phyloP scores from a whole-genome alignment of 441 rosid genomes.

The Populus hybrid region DNA sequence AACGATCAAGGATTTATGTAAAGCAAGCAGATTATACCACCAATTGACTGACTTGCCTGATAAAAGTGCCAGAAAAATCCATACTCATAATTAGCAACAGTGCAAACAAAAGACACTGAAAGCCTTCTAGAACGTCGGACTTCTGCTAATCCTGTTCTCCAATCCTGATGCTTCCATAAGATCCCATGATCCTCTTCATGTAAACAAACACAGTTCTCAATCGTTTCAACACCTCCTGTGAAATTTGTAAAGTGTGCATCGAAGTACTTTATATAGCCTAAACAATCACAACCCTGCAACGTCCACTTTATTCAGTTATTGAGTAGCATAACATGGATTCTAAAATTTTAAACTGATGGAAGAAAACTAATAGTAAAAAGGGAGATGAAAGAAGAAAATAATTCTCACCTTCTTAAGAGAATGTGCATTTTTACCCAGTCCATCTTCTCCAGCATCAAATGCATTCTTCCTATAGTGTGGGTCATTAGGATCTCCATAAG shows the following conservation, averaged over 20 bases:
- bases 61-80: conserved; percentile 94
- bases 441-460: conserved; percentile 94
- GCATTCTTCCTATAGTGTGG: conserved; percentile 92
- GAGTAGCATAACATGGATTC: not conserved
- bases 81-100: conserved; percentile 88
- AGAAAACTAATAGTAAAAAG: not conserved
- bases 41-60: conserved; percentile 51
- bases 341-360: not conserved
- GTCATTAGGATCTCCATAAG: conserved; percentile 93
- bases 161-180: conserved; percentile 93
- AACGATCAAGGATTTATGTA: conserved; percentile 1
- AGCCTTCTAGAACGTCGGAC: conserved; percentile 85
- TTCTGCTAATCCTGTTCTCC: conserved; percentile 95
- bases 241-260: conserved; percentile 84
- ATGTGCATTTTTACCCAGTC: conserved; percentile 88
- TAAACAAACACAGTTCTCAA: conserved; percentile 87
- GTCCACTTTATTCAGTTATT: not conserved
- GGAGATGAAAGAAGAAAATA: not conserved
- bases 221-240: conserved; percentile 86
- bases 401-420: conserved; percentile 72
- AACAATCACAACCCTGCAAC: conserved; percentile 80
- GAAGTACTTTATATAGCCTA: conserved; percentile 81
- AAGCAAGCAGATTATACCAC: conserved; percentile 8
- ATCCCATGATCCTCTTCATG: conserved; percentile 95
- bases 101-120: conserved; percentile 72